phyloP scores from a whole-genome alignment of 306 rosid genomes.

The Quercus engelmannii region DNA sequence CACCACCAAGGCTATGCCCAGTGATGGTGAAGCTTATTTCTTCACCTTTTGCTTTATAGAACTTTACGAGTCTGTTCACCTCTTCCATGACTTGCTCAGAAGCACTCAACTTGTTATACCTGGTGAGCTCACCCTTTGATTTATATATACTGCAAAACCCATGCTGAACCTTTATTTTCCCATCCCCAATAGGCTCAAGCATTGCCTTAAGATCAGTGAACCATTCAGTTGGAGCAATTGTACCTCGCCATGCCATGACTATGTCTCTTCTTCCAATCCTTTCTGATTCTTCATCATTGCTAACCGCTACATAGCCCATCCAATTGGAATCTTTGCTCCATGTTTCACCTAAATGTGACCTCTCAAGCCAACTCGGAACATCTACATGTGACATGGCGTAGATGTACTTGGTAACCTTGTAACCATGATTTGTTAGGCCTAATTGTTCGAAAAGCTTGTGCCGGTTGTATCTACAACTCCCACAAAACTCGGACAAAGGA shows the following conservation, averaged over 20 bases:
- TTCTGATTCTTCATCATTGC: slow-evolving; percentile 44
- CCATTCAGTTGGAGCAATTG: slow-evolving; percentile 62
- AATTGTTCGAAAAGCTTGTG: slow-evolving; percentile 35
- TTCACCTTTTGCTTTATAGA: slow-evolving; percentile 40
- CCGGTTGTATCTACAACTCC: slow-evolving; percentile 52
- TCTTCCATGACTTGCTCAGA: slow-evolving; percentile 65
- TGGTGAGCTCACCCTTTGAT: slow-evolving; percentile 40
- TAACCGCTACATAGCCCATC: slow-evolving; percentile 60
- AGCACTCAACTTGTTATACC: slow-evolving; percentile 63
- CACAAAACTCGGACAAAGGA: slow-evolving; percentile 50
- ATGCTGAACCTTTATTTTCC: slow-evolving; percentile 55
- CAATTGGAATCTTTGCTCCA: slow-evolving; percentile 72
- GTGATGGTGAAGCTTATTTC: slow-evolving; percentile 62
- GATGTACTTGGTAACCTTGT: slow-evolving; percentile 45
- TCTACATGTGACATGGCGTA: slow-evolving; percentile 65
- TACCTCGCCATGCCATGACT: slow-evolving; percentile 62
- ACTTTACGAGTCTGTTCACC: slow-evolving; percentile 26
- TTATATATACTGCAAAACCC: slow-evolving; percentile 58
- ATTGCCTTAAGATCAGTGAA: slow-evolving; percentile 5
- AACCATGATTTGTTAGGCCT: slow-evolving; percentile 38
- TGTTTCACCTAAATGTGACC: slow-evolving; percentile 34
- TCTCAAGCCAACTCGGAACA: slow-evolving; percentile 58
- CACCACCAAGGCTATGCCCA: slow-evolving; percentile 80
- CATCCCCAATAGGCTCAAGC: slow-evolving; percentile 41
- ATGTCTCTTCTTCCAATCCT: slow-evolving; percentile 61